These are phyloP conservation scores for Calonectria crousiana DNA, from an alignment of 2,329 filamentous ascomycete genomes.

Conservation along the genomic window DNA sequence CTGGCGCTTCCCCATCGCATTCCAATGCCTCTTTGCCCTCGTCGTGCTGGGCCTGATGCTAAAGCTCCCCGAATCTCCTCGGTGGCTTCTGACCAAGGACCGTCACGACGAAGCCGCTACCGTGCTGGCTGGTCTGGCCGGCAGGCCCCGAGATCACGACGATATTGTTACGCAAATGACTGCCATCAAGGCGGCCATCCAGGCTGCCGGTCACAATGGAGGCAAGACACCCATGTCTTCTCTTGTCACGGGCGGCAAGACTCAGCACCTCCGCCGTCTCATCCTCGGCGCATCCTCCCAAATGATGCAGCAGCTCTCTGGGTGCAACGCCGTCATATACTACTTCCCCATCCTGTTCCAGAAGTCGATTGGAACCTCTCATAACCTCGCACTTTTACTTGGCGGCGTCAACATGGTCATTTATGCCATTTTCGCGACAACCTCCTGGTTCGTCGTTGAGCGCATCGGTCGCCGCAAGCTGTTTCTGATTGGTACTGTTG, in stretches of 20 bases:
- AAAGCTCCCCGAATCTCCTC: constrained; percentile 60
- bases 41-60: constrained; percentile 56
- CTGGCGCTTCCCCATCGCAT: constrained; percentile 68
- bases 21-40: constrained; percentile 53
- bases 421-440: constrained; percentile 68
- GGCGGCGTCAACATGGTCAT: constrained; percentile 65
- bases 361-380: constrained; percentile 41
- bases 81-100: constrained; percentile 61
- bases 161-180: constrained; percentile 69
- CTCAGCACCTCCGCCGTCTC: constrained; percentile 75
- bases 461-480: constrained; percentile 60
- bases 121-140: constrained; percentile 45
- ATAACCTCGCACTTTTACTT: constrained; percentile 62
- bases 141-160: constrained; percentile 61
- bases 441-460: constrained; percentile 66
- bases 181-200: constrained; percentile 62
- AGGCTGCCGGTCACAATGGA: constrained; percentile 61
- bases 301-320: constrained; percentile 73
- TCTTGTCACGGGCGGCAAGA: constrained; percentile 72
- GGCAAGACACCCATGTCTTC: constrained; percentile 63
- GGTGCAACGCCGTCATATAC: constrained; percentile 71
- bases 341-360: constrained; percentile 71
- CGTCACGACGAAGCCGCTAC: constrained; percentile 55
- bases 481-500: constrained; percentile 57
- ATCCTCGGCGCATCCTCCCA: constrained; percentile 70